phyloP scores from a whole-genome alignment of 129 eudicot species.

The Ambrosia trifida region DNA sequence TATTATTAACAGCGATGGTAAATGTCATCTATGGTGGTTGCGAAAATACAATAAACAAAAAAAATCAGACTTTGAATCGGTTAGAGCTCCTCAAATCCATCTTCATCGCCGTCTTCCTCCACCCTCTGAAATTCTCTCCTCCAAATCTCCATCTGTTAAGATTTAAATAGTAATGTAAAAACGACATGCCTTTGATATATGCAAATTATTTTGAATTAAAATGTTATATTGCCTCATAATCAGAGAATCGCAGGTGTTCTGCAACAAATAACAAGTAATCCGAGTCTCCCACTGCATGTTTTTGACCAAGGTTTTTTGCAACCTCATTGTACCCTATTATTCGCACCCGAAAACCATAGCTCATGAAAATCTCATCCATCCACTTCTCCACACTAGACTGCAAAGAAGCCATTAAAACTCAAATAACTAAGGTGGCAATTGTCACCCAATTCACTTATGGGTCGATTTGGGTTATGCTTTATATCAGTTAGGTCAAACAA shows the following conservation, averaged over 20 bases:
- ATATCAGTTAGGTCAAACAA: not conserved
- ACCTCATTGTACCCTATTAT: conserved; percentile 58
- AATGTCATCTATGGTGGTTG: conserved; percentile 1
- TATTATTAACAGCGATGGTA: not conserved
- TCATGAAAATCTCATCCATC: conserved; percentile 73
- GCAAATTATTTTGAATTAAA: not conserved
- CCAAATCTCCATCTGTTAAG: conserved; percentile 86
- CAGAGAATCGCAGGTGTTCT: conserved; percentile 79
- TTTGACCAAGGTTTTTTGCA: conserved; percentile 49
- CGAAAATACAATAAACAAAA: not conserved
- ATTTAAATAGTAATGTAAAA: conserved; percentile 1
- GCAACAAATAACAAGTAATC: conserved; percentile 62
- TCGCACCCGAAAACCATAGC: conserved; percentile 68
- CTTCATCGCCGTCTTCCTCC: conserved; percentile 94
- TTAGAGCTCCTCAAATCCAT: conserved; percentile 94
- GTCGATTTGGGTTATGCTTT: not conserved
- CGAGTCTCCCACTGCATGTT: conserved; percentile 29
- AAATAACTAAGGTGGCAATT: not conserved
- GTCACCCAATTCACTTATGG: not conserved
- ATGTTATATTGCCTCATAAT: conserved; percentile 65
- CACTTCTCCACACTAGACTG: conserved; percentile 48
- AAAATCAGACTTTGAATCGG: not conserved
- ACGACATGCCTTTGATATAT: not conserved
- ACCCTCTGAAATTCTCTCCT: conserved; percentile 75
- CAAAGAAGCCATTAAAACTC: not conserved